Evolutionary conservation across 2,329 filamentous ascomycete species (phyloP), one percentile per base, ranked within the genome.

Genomic region (Mollisia scopiformis): DNA sequence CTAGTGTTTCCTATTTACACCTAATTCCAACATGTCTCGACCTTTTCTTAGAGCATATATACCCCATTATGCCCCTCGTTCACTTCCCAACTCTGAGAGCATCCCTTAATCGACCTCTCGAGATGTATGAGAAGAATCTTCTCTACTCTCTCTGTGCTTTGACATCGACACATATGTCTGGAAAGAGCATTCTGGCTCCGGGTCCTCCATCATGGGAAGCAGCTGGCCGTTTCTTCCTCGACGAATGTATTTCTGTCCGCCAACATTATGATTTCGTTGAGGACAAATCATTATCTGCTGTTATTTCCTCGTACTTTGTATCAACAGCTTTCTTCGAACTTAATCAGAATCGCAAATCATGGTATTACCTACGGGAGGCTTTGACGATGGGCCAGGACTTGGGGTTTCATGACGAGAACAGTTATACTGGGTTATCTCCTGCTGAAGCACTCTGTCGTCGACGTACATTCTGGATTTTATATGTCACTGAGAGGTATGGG

Each of bases 231-330:
- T 79, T 82, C 61, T 81, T 88, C 37, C 73, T 88, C 0, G 82
- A 86, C 65, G 85, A 88, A 69, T 83, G 82, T 50, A 78, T 86
- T 16, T 77, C 81, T 2, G 80, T 84, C 23, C 78, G 85, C 23
- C 83, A 84, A 69, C 76, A 76, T 23, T 83, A 83, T 71, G 82
- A 87, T 69, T 86, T 85, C 63, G 76, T 84, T 49, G 84, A 87
- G 66, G 81, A 80, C 53, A 77, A 80, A 11, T 82, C 82, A 0
- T 73, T 86, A 7, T 77, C 76, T 57, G 83, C 84, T 2, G 80
- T 88, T n/a, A 81, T 86, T 47, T 87, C 84, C 3, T 87, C 84
- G 0, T 88, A 86, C 73, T 85, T 86, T 74, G 78, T 86, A 49
- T 85, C 82, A 53, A 84, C 83, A 0, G 82, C 82, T 61, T 86